Evolutionary conservation across 2,329 filamentous ascomycete species (phyloP), one percentile per base, ranked within the genome.

Genomic region (Talaromyces sp.): DNA sequence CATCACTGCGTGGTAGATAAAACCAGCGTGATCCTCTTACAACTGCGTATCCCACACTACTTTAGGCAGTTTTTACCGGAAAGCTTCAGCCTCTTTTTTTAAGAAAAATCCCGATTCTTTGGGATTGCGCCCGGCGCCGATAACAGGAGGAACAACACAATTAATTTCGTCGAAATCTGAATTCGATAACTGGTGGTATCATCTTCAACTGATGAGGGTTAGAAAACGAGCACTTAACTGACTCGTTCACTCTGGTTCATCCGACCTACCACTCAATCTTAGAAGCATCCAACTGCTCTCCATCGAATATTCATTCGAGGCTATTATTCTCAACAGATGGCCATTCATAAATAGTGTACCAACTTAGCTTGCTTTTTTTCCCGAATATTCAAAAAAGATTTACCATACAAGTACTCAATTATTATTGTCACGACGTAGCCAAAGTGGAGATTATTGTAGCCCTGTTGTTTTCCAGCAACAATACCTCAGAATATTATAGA

Each of bases 1-100:
- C 73, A 96, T 97, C 68, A 96, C 92, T 36, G 92, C 92, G 27
- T 97, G 93, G 93, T 97, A 85, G 18, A 55, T 55, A 9, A 23
- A 54, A 18, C 8, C 12, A 18, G 23, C 16, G 1, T 27, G 23
- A 12, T 30, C 9, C n/a, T 23, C 23, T 33, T 6, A 5, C 7
- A 12, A 31, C 18, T n/a, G n/a, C 23, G 18, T 47, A 47, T 27
- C 23, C 18, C 23, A 47, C 23, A 47, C n/a, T 47, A 47, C 18
- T 14, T 23, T 47, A 18, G 28, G 50, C 50, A 31, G 50, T 53
- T 31, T 28, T 9, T 40, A 53, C 50, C 27, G 50, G 50, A 53
- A 18, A 53, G 50, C 50, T 53, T 53, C 50, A 53, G 6, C 50
- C 14, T 42, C 54, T 23, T 47, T 18, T 10, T 23, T n/a, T 18